phyloP scores from a whole-genome alignment of 2,329 filamentous ascomycete species.

The Cercospora brassicicola region DNA sequence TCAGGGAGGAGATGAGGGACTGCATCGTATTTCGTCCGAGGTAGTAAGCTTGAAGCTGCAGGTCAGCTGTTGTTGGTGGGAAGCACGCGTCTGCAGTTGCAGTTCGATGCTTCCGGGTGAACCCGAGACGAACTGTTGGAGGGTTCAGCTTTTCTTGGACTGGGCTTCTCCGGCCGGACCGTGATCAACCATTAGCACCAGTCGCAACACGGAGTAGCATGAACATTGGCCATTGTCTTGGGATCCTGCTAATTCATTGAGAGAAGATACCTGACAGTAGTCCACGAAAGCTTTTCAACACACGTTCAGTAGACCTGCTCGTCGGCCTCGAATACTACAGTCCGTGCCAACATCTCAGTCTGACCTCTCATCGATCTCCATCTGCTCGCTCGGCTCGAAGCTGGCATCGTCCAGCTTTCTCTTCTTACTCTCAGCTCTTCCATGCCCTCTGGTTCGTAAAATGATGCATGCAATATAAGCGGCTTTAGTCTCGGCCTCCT shows the following conservation, averaged over 20 bases:
- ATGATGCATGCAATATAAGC: slow-evolving; percentile 5
- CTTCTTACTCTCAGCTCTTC: background rate
- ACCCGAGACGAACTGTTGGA: background rate
- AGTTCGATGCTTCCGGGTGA: background rate
- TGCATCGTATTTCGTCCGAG: slow-evolving; percentile 4
- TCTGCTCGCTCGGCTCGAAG: background rate
- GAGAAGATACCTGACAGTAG: background rate
- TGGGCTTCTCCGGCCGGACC: background rate
- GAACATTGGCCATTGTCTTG: background rate
- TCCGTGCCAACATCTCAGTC: background rate
- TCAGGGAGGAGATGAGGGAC: background rate
- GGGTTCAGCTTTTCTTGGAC: background rate
- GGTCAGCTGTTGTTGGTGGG: background rate
- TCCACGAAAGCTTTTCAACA: background rate
- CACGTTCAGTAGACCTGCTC: background rate
- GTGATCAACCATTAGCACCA: background rate
- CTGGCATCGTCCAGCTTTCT: background rate
- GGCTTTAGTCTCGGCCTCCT: slow-evolving; percentile 44
- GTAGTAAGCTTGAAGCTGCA: slow-evolving; percentile 2
- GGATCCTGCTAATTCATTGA: background rate
- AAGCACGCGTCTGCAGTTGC: background rate
- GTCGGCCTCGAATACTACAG: background rate
- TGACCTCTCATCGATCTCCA: background rate
- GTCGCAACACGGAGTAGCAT: background rate
- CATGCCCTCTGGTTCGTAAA: background rate